Base-by-base conservation (phyloP, 176 grass and related monocot species). In the Neostapfia colusana region DNA sequence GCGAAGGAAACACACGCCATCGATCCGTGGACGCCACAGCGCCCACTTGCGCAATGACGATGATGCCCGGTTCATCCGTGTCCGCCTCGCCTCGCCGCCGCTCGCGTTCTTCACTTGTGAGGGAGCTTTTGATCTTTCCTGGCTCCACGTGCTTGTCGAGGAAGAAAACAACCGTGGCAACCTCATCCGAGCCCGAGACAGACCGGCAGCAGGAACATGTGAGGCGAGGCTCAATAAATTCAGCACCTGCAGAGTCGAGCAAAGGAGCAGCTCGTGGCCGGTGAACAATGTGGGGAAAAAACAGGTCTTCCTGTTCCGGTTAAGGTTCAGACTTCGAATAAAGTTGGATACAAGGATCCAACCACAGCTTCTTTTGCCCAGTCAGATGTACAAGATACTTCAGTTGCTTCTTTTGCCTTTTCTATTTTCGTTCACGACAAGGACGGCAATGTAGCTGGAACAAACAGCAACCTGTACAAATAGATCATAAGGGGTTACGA, bases 181-280 rank as follows among this genome's bases (percentile, higher is more conserved):
- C 54, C 65, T 56, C 44, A 12, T 65, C 51, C 43, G n/a, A 26
- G 46, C 60, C 36, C 38, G n/a, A 21, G 62, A 31, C 40, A 54
- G 76, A 46, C 76, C 63, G 57, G 38, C 76, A 65, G 70, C 70
- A 63, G 51, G 75, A 75, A 75, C 60, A 48, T 51, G 60, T 8
- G 37, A 49, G 63, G 13, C 15, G n/a, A 37, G n/a, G 26, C 20
- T 41, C 75, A 56, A 81, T 80, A 76, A 88, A 80, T 84, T 76
- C 65, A 49, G 56, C 66, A 25, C 37, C 81, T 39, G 60, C 48
- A 46, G 46, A 57, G 60, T 1, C 38, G 31, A 56, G 76, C 48
- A 70, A 75, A 81, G 46, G 70, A 71, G 71, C 72, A 39, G 28
- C 81, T 66, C 72, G 65, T 44, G 34, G 81, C 54, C 55, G 50